These are phyloP conservation scores for Lentinula aciculospora DNA, from an alignment of 768 basidiomycete species.

Conservation along the genomic window DNA sequence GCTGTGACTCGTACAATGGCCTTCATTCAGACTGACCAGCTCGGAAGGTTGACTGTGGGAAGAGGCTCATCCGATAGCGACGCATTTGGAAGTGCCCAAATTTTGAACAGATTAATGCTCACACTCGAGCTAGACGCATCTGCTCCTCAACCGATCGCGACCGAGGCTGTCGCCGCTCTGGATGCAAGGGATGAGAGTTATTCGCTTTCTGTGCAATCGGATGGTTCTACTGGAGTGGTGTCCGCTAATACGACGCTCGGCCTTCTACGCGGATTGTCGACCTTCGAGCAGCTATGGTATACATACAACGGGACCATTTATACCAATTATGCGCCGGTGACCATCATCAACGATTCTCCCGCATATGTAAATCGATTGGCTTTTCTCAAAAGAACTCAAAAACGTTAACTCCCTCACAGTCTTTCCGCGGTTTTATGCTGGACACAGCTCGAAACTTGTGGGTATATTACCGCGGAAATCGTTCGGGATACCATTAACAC, in stretches of 20 bases:
- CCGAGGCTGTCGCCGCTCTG: conserved; percentile 45
- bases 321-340: conserved; percentile 48
- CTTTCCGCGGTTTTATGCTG: conserved; percentile 73
- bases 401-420: conserved; percentile 27
- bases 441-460: conserved; percentile 78
- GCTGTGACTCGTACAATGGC: conserved; percentile 46
- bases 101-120: conserved; percentile 38
- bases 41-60: conserved; percentile 52
- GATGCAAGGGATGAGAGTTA: conserved; percentile 56
- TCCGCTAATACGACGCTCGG: conserved; percentile 62
- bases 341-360: conserved; percentile 53
- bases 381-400: neutral
- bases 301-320: conserved; percentile 41
- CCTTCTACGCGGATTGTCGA: conserved; percentile 67
- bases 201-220: conserved; percentile 44
- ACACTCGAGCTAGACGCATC: conserved; percentile 26
- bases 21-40: conserved; percentile 45
- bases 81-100: conserved; percentile 31
- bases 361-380: conserved; percentile 45
- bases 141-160: conserved; percentile 37
- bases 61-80: conserved; percentile 45
- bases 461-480: conserved; percentile 16
- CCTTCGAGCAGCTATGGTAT: conserved; percentile 71
- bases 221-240: conserved; percentile 49
- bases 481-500: neutral